phyloP scores from a whole-genome alignment of 495 filamentous ascomycete species.

The Hypoxylon cercidicola region DNA sequence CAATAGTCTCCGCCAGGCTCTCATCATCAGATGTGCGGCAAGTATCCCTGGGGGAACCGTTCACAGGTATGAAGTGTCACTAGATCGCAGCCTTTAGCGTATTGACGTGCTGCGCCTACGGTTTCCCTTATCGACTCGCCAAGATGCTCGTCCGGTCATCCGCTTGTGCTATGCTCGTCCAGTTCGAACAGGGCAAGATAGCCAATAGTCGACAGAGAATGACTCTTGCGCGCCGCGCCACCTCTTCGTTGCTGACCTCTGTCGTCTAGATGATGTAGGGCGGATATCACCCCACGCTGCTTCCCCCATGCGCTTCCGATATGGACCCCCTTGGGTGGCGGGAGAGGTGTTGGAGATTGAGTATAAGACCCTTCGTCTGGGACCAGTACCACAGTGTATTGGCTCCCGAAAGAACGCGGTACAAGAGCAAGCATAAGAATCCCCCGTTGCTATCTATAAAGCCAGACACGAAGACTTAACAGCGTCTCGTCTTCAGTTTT shows the following conservation, averaged over 20 bases:
- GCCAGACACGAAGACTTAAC: not conserved
- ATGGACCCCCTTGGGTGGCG: constrained; percentile 25
- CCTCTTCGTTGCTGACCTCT: constrained; percentile 41
- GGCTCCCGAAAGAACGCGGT: constrained; percentile 6
- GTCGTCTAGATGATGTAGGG: constrained; percentile 40
- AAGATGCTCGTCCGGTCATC: constrained; percentile 42
- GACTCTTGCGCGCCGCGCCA: constrained; percentile 38
- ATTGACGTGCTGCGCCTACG: constrained; percentile 38
- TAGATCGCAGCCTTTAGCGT: constrained; percentile 43
- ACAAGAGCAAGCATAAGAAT: constrained; percentile 22
- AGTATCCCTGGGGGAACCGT: constrained; percentile 45
- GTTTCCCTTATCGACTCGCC: constrained; percentile 44
- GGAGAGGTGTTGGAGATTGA: constrained; percentile 24
- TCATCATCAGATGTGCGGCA: constrained; percentile 44
- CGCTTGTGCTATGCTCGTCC: constrained; percentile 39
- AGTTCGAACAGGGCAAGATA: constrained; percentile 32
- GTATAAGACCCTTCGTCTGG: constrained; percentile 38
- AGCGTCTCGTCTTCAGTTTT: constrained; percentile 2
- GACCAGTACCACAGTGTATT: constrained; percentile 13
- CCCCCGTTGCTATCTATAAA: constrained; percentile 10
- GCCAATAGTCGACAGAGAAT: constrained; percentile 41
- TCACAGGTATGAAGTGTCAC: constrained; percentile 42
- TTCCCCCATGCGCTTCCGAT: constrained; percentile 35
- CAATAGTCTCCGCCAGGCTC: constrained; percentile 36
- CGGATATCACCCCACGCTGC: constrained; percentile 43